These are phyloP conservation scores for Scheffersomyces amazonensis DNA, from an alignment of 805 yeast species.

Conservation along the genomic window DNA sequence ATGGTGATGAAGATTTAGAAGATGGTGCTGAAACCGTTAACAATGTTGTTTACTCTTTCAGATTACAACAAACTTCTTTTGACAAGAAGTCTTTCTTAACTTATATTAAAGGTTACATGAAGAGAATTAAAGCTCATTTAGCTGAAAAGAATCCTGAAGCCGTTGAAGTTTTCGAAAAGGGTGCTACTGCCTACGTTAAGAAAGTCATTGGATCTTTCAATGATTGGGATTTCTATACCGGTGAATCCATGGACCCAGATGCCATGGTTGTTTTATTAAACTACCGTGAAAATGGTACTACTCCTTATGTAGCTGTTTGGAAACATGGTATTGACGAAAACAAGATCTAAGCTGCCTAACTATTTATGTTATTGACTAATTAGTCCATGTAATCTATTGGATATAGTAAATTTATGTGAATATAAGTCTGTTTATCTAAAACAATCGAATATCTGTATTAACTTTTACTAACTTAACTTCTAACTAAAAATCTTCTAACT, in stretches of 20 bases:
- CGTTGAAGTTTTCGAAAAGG: slow-evolving; percentile 90
- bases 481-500: no score
- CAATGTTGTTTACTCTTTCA: slow-evolving; percentile 98
- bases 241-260: slow-evolving; percentile 99
- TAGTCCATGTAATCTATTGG: no score
- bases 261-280: slow-evolving; percentile 96
- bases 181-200: slow-evolving; percentile 95
- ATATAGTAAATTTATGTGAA: no score
- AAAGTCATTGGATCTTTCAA: slow-evolving; percentile 92
- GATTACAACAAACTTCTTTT: slow-evolving; percentile 91
- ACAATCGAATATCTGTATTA: no score
- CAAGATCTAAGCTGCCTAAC: slow-evolving; percentile 70
- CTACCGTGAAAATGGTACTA: slow-evolving; percentile 99
- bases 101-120: slow-evolving; percentile 99
- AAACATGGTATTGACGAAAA: slow-evolving; percentile 92
- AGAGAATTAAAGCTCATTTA: slow-evolving; percentile 86
- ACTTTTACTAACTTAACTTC: no score
- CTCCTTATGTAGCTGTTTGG: slow-evolving; percentile 98
- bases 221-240: slow-evolving; percentile 99
- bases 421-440: no score
- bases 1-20: slow-evolving; percentile 76
- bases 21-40: slow-evolving; percentile 88
- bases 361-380: no score
- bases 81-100: slow-evolving; percentile 97
- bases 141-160: slow-evolving; percentile 87